Evolutionary conservation across 2,329 filamentous ascomycete species (phyloP).

Genomic region (Colletotrichum lupini): DNA sequence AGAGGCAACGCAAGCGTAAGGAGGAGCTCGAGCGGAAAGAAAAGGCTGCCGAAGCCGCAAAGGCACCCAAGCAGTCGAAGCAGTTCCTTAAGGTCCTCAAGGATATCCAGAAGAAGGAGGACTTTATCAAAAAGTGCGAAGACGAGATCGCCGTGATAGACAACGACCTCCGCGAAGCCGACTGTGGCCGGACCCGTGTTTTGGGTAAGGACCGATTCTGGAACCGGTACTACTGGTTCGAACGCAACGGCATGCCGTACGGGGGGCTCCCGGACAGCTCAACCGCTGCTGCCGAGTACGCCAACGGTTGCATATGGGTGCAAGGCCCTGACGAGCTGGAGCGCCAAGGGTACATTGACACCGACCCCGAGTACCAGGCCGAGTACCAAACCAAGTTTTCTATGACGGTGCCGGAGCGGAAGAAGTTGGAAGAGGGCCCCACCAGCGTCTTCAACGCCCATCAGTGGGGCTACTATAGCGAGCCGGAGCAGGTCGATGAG

Average conservation of each 20-base stretch:
- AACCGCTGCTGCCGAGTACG: constrained; percentile 87
- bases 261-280: constrained; percentile 88
- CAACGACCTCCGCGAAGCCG: constrained; percentile 91
- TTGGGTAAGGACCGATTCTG: constrained; percentile 96
- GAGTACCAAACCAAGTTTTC: constrained; percentile 82
- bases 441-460: constrained; percentile 80
- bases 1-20: constrained; percentile 82
- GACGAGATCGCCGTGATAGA: constrained; percentile 87
- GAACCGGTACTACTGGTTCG: constrained; percentile 99
- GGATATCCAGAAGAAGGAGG: constrained; percentile 89
- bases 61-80: constrained; percentile 83
- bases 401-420: constrained; percentile 87
- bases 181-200: constrained; percentile 89
- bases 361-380: constrained; percentile 75
- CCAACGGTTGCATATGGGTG: constrained; percentile 95
- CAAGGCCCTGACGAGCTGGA: constrained; percentile 94
- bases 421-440: constrained; percentile 83
- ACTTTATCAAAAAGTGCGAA: constrained; percentile 82
- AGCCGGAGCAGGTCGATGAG: constrained; percentile 79
- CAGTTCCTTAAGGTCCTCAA: constrained; percentile 89
- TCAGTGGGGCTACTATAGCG: constrained; percentile 94
- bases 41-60: constrained; percentile 69
- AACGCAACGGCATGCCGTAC: constrained; percentile 98
- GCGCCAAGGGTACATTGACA: constrained; percentile 85
- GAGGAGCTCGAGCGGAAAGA: constrained; percentile 71